Conservation (phyloP, 208 protist genomes). For the Porcisia hertigi region DNA sequence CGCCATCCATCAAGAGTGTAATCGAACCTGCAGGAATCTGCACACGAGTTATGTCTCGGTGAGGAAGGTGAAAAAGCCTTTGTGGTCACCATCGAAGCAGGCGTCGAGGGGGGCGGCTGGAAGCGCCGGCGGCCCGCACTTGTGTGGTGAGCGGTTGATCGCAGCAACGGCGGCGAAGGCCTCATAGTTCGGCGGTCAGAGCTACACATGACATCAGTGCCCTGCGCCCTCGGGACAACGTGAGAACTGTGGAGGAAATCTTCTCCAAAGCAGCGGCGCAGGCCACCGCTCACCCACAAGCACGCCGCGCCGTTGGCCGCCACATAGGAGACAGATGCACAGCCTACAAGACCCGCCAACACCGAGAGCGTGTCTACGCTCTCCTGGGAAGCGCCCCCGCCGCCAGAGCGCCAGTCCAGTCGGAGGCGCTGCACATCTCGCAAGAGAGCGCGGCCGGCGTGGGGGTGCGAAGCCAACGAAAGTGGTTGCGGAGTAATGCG, state of each 20-base stretch:
- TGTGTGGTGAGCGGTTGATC: not conserved
- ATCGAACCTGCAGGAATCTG: not conserved
- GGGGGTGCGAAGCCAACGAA: constrained; percentile 9
- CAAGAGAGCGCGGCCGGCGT: constrained; percentile 11
- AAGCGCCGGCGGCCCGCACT: not conserved
- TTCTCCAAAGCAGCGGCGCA: constrained; percentile 7
- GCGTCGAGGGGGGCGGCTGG: not conserved
- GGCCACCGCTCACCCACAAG: constrained; percentile 28
- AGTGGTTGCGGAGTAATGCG: not conserved
- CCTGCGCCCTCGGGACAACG: not conserved
- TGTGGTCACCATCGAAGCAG: not conserved
- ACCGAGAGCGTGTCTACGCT: not conserved
- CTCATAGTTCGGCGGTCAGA: not conserved
- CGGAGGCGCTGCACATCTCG: constrained; percentile 17
- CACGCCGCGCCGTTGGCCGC: constrained; percentile 6
- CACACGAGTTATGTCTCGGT: not conserved
- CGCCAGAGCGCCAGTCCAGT: constrained; percentile 18
- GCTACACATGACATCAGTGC: not conserved
- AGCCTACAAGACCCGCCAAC: constrained; percentile 19
- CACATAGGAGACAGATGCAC: constrained; percentile 18
- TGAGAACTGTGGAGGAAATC: not conserved
- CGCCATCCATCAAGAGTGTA: constrained; percentile 21
- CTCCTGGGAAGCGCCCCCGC: not conserved
- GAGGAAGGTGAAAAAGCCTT: not conserved
- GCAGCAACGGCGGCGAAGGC: not conserved